Conservation (phyloP, 2,329 filamentous ascomycete genomes). For the Mycosphaerelloides madeirae region DNA sequence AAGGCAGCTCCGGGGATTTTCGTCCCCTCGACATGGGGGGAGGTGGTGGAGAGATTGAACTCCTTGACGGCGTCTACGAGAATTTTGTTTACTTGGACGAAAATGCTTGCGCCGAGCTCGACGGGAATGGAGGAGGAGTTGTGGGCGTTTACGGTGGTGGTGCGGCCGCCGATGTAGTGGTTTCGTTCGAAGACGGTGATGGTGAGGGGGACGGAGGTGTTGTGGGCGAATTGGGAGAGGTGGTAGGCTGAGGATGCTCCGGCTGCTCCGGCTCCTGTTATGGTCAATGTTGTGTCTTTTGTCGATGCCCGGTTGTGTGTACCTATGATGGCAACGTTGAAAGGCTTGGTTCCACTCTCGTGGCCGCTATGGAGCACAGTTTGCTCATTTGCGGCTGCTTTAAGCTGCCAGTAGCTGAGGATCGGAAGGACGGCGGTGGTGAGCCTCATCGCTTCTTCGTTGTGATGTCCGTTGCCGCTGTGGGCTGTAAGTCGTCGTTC, state of each 20-base stretch:
- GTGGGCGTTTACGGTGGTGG: slow-evolving; percentile 76
- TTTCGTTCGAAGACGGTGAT: slow-evolving; percentile 85
- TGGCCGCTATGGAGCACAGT: slow-evolving; percentile 9
- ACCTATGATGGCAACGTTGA: slow-evolving; percentile 22
- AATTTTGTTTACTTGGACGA: slow-evolving; percentile 79
- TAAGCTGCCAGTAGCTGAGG: slow-evolving; percentile 2
- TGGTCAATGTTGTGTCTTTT: slow-evolving; percentile 1
- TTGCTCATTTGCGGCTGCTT: slow-evolving; percentile 8
- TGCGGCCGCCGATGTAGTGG: slow-evolving; percentile 74
- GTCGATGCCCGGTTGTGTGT: neutral
- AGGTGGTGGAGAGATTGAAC: slow-evolving; percentile 60
- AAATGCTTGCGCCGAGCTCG: slow-evolving; percentile 89
- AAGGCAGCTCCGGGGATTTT: slow-evolving; percentile 51
- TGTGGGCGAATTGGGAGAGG: slow-evolving; percentile 64
- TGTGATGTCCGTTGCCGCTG: slow-evolving; percentile 1
- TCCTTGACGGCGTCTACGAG: slow-evolving; percentile 66
- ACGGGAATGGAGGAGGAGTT: slow-evolving; percentile 62
- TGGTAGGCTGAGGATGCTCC: slow-evolving; percentile 85
- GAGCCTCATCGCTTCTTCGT: slow-evolving; percentile 6
- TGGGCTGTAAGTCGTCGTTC: too few relatives aligned
- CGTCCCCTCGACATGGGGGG: slow-evolving; percentile 1
- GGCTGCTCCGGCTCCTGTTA: slow-evolving; percentile 76
- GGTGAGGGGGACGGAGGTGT: slow-evolving; percentile 59
- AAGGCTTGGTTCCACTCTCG: slow-evolving; percentile 1
- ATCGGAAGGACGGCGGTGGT: neutral